Evolutionary conservation across 441 rosid species (phyloP), one percentile per base, ranked within the genome.

Genomic region (Lepidium campestre): DNA sequence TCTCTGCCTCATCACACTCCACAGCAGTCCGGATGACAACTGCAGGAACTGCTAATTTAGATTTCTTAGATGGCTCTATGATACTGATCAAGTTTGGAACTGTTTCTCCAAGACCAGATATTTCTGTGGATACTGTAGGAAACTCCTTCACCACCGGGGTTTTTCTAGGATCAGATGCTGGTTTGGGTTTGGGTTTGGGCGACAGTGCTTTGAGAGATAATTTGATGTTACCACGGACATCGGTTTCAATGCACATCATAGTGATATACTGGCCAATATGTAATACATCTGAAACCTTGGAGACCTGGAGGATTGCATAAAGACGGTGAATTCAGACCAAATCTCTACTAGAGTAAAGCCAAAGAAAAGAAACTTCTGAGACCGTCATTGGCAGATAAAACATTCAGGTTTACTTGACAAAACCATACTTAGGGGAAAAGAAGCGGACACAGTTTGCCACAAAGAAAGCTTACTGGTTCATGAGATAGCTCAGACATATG

Each of bases 401-500:
- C 22, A 27, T 12, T 25, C 6, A 35, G 6, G 1, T 57, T 59
- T 58, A 17, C 59, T 47, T 48, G 45, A 42, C 41, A 42, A 58
- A 35, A 59, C 34, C 35, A 53, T 23, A 54, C 29, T 23, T 20
- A 1, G 5, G 13, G 55, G 34, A 34, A 39, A 13, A 59, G 25
- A 58, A 48, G 22, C 37, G 14, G 55, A 14, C 42, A 58, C 17
- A 64, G 15, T 39, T 71, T 47, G 22, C 27, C 58, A 39, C 29
- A 48, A 18, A 25, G 56, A 62, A 63, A 65, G 54, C 90, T 35
- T 81, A 94, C 98, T 76, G 84, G 90, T 71, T 82, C 89, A 80
- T 94, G 97, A 67, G 99, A 91, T 68, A 94, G 73, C 82, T 94
- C 99, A 39, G 99, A 91, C 67, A 94, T 77, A 77, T 94, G 98